phyloP scores from a whole-genome alignment of 78 protist species.

The Anaeramoeba flamelloides region DNA sequence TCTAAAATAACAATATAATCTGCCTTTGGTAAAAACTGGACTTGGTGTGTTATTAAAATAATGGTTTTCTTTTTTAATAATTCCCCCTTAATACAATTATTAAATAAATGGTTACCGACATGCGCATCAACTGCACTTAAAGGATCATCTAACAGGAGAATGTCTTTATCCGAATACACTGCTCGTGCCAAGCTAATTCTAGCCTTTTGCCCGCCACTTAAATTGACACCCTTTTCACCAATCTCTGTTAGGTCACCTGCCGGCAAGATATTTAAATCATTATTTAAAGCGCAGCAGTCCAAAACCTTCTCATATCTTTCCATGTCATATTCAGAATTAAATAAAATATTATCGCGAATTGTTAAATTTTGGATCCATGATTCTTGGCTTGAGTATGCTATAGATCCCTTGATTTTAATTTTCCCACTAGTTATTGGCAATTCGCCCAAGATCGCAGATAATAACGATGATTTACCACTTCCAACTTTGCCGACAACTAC shows the following conservation, averaged over 20 bases:
- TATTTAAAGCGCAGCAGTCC: background rate
- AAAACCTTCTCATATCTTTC: conserved; percentile 14
- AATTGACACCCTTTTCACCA: background rate
- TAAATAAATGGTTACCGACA: background rate
- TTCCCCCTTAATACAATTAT: background rate
- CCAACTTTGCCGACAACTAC: background rate
- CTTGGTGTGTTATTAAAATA: conserved; percentile 7
- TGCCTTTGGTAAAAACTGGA: background rate
- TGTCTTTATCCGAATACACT: conserved; percentile 18
- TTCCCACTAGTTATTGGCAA: background rate
- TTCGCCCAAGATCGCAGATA: background rate
- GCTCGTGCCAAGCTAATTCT: conserved; percentile 44
- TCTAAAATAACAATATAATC: background rate
- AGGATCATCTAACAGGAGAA: conserved; percentile 35
- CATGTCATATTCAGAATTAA: conserved; percentile 21
- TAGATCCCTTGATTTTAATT: background rate
- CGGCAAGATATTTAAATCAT: conserved; percentile 11
- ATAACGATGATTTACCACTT: background rate
- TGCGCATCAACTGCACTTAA: conserved; percentile 4
- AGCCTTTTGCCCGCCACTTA: background rate
- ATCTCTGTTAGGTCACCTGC: background rate
- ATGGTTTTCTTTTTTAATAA: background rate
- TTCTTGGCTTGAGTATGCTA: background rate
- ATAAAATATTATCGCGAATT: conserved; percentile 31
- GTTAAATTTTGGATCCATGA: conserved; percentile 27